Evolutionary conservation across 495 filamentous ascomycete species (phyloP), one percentile per base, ranked within the genome.

Genomic region (Aspergillus affinis): DNA sequence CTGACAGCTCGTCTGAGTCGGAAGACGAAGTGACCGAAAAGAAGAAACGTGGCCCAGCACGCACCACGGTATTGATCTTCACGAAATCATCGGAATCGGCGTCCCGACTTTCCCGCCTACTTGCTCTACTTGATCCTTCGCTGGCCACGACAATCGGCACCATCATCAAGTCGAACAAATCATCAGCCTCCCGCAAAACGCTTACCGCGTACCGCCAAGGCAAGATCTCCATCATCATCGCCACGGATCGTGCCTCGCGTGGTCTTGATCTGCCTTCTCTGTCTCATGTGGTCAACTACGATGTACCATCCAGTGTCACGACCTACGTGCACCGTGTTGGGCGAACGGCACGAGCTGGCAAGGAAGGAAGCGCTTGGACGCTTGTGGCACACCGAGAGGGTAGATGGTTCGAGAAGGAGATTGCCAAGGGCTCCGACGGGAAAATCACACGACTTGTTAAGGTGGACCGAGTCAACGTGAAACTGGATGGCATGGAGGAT

Each of bases 321-420:
- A 88, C 86, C 18, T 98, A 98, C 64, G 88, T 98, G 13, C 94
- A 98, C 73, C 88, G 94, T 20, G 91, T 97, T 12, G 94, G 94
- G 10, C 85, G 94, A 57, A 97, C 94, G 0, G 93, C 93, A 10
- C 78, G 93, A 69, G 93, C 93, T 0, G 90, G 90, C 4, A 85
- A 85, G 48, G 70, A 75, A 7, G 94, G 94, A 0, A 80, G 83
- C 44, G 92, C 93, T 10, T 96, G 90, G 88, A 93, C 91, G 4
- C 72, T 98, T 13, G 80, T 93, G 27, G 87, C 86, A 41, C 82
- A 89, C 61, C 81, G 81, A 8, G 92, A 98, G 71, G 93, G 84
- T 9, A 79, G 86, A 44, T 91, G 92, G 90, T 98, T 98, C 68
- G 88, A 88, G 85, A 86, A 88, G 51, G 86, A 90, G 60, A 86